Conservation (phyloP, 768 basidiomycete genomes). For the Symmetrospora coprosmae region DNA sequence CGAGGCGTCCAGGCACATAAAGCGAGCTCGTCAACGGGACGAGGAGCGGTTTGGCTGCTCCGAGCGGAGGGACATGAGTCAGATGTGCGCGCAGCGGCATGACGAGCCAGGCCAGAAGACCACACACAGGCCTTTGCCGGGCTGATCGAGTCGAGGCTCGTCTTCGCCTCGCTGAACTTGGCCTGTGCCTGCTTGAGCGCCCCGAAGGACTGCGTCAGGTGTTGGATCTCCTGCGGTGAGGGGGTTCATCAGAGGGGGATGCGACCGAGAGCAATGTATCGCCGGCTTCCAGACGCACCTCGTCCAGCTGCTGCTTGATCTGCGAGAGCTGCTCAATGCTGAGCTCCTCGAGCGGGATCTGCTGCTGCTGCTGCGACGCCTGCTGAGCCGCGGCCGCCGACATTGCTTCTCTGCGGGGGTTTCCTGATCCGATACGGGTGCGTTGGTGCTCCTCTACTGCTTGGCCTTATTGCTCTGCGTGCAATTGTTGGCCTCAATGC, state of each 20-base stretch:
- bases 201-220: slow-evolving; percentile 77
- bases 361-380: slow-evolving; percentile 19
- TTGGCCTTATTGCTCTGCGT: too few species aligned
- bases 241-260: neutral
- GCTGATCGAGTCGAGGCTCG: slow-evolving; percentile 5
- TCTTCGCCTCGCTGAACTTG: slow-evolving; percentile 65
- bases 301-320: slow-evolving; percentile 80
- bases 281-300: slow-evolving; percentile 49
- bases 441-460: too few species aligned
- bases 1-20: slow-evolving; percentile 82
- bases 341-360: slow-evolving; percentile 46
- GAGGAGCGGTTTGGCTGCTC: slow-evolving; percentile 65
- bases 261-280: too few species aligned
- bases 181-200: slow-evolving; percentile 85
- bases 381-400: neutral
- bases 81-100: neutral
- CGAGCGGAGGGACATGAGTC: neutral
- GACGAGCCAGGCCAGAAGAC: neutral
- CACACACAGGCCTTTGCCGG: slow-evolving; percentile 12
- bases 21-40: slow-evolving; percentile 89
- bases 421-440: too few species aligned
- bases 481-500: too few species aligned
- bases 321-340: slow-evolving; percentile 74
- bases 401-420: too few species aligned
- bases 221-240: slow-evolving; percentile 62